Evolutionary conservation across 164 flowering plant genomes (phyloP), one percentile per base, ranked within the genome.

Genomic region (Vitis rupestris): DNA sequence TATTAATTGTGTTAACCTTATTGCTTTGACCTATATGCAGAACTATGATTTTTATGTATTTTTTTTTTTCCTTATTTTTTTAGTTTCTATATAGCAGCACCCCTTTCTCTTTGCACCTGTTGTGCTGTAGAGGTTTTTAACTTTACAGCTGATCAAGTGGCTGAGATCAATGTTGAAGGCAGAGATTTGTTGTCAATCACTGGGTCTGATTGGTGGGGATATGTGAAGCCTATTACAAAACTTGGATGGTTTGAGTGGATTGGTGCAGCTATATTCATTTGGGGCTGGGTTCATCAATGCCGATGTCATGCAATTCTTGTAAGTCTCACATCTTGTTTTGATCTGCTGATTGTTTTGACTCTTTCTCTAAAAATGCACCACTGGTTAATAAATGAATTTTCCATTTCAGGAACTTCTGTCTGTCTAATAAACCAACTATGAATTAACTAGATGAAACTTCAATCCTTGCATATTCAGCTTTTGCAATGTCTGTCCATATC

Each of bases 231-330:
- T 79, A 78, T 91, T 58, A 2, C 74, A 67, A 79, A 80, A 69
- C 88, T 91, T 61, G 83, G 87, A 23, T 90, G 84, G 95, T 56
- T 27, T 56, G 83, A 82, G 48, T 93, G 93, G 98, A 67, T 83
- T 72, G 97, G 99, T 75, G 88, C 85, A 4, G 82, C 79, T 66
- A 69, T 90, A 50, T 90, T 93, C 72, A 16, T 79, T 15, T 91
- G 97, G 97, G 98, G 98, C 68, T 90, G 90, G 88, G 72, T 87
- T 72, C 99, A 93, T 86, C 99, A 96, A 74, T 76, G 19, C 19
- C 77, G 79, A 31, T 95, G 98, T 67, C 98, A 93, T 77, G 77
- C 83, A 63, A 91, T 95, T 78, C 93, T 93, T 75, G 99, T 93
- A 79, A 79, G 92, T 77, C 6, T 10, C 10, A n/a, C 64, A 17